These are phyloP conservation scores for Leccinum truebloodii DNA, from an alignment of 768 basidiomycete genomes.

Conservation along the genomic window DNA sequence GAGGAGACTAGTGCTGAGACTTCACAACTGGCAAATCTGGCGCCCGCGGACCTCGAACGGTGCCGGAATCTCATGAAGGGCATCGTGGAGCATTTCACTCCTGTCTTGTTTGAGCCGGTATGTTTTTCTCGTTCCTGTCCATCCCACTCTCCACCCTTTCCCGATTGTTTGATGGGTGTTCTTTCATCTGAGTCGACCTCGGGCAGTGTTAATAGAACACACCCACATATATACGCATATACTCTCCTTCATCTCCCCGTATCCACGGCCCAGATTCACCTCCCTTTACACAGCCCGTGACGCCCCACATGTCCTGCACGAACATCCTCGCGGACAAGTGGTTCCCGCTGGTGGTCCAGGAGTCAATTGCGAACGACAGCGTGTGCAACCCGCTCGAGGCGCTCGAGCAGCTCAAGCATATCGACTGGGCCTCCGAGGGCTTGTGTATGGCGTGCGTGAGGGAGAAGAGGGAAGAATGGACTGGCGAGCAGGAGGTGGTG, in stretches of 20 bases:
- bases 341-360: constrained; percentile 70
- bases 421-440: constrained; percentile 60
- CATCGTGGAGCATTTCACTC: constrained; percentile 69
- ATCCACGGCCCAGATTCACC: background rate
- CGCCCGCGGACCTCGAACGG: constrained; percentile 36
- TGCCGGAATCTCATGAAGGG: constrained; percentile 52
- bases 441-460: constrained; percentile 57
- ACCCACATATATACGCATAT: background rate
- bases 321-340: constrained; percentile 70
- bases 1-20: background rate
- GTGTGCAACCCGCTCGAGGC: constrained; percentile 75
- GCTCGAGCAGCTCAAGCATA: constrained; percentile 55
- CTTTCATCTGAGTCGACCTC: too few relatives aligned
- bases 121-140: constrained; percentile 5
- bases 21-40: constrained; percentile 20
- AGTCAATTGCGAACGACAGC: constrained; percentile 60
- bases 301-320: constrained; percentile 75
- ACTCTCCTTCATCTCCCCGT: background rate
- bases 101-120: constrained; percentile 67
- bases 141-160: background rate
- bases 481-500: constrained; percentile 53
- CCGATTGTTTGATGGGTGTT: background rate
- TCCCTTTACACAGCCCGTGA: constrained; percentile 40
- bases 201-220: background rate
- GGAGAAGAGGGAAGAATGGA: constrained; percentile 69